Evolutionary conservation across 2,329 filamentous ascomycete species (phyloP).

Genomic region (Celoporthe dispersa): DNA sequence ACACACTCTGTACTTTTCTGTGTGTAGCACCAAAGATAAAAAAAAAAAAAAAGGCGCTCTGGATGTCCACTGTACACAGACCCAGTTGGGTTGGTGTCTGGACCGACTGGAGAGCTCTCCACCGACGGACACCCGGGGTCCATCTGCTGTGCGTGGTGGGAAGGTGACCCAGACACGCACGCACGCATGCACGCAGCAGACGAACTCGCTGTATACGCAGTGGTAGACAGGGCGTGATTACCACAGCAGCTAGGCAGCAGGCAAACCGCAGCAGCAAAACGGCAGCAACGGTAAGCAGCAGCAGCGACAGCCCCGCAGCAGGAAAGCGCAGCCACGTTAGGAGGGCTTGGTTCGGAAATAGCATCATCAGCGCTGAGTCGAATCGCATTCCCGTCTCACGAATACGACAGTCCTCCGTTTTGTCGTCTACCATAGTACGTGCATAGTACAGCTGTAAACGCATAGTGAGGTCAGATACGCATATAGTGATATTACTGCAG

Average conservation of each 20-base stretch:
- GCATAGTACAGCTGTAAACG: not conserved
- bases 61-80: not conserved
- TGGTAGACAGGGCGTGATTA: not conserved
- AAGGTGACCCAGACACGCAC: not conserved
- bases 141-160: not conserved
- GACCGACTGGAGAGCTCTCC: conserved; percentile 1
- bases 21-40: not conserved
- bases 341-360: conserved; percentile 1
- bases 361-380: not conserved
- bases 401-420: not conserved
- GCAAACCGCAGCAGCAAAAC: not conserved
- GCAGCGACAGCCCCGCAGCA: not conserved
- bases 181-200: not conserved
- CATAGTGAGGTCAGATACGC: not conserved
- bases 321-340: conserved; percentile 1
- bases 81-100: not conserved
- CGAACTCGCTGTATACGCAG: not conserved
- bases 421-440: conserved; percentile 3
- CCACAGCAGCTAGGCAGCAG: not conserved
- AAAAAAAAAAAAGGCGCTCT: not conserved
- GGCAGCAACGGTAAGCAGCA: not conserved
- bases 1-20: not conserved
- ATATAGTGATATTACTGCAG: conserved; percentile 17
- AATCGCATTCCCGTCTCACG: conserved; percentile 16
- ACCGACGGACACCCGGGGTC: not conserved